These are phyloP conservation scores for Hyaloscypha bicolor DNA, from an alignment of 495 filamentous ascomycete genomes.

Conservation along the genomic window DNA sequence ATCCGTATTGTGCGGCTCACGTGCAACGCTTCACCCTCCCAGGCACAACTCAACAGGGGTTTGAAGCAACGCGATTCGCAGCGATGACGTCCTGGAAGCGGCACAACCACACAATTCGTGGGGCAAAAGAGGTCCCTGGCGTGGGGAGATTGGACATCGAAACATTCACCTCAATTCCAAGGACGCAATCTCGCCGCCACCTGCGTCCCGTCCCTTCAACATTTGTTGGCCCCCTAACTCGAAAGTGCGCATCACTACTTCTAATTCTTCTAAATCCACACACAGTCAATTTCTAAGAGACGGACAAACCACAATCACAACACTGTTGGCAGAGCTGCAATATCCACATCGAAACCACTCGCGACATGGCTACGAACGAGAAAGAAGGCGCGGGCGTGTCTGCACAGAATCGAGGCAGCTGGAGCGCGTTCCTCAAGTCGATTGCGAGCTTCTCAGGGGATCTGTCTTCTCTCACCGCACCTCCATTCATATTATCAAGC, in stretches of 20 bases:
- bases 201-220: background rate
- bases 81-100: background rate
- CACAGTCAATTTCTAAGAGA: background rate
- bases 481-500: conserved; percentile 92
- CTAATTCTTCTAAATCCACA: background rate
- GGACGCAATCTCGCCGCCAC: background rate
- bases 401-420: conserved; percentile 32
- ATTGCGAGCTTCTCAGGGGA: conserved; percentile 98
- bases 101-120: background rate
- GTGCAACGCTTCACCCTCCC: conserved; percentile 1
- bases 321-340: background rate
- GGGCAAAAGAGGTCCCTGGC: background rate
- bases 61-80: background rate
- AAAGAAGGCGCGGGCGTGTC: conserved; percentile 33
- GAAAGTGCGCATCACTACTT: background rate
- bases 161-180: background rate
- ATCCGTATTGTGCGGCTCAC: conserved; percentile 1
- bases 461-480: conserved; percentile 89
- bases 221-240: background rate
- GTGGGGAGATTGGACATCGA: background rate
- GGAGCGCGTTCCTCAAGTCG: conserved; percentile 50
- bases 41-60: background rate
- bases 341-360: background rate
- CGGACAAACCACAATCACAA: background rate
- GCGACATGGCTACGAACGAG: conserved; percentile 28